These are phyloP conservation scores for Stylosanthes scabra DNA, from an alignment of 331 rosid species.

Conservation along the genomic window DNA sequence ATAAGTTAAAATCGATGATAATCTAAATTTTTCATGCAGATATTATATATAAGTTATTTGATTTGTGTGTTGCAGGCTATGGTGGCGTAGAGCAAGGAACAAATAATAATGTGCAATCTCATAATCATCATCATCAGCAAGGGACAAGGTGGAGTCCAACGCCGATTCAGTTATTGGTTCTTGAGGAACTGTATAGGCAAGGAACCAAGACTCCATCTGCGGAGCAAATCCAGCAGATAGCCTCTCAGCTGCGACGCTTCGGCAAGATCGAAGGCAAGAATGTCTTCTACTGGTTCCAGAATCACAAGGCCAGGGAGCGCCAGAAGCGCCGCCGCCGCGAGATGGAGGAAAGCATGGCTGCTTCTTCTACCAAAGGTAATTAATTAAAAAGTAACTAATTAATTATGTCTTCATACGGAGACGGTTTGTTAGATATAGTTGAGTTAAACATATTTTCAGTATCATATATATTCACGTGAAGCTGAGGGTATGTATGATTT, in stretches of 20 bases:
- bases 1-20: too few species aligned
- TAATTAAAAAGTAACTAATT: too few species aligned
- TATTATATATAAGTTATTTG: too few species aligned
- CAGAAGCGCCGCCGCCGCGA: slow-evolving; percentile 65
- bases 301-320: slow-evolving; percentile 80
- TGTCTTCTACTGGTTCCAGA: slow-evolving; percentile 87
- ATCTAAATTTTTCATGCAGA: too few species aligned
- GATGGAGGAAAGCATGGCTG: slow-evolving; percentile 38
- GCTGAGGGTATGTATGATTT: too few species aligned
- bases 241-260: slow-evolving; percentile 61
- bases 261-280: slow-evolving; percentile 81
- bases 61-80: slow-evolving; percentile 18
- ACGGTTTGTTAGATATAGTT: too few species aligned
- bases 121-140: slow-evolving; percentile 3
- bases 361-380: slow-evolving; percentile 28
- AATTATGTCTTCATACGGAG: too few species aligned
- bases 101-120: slow-evolving; percentile 39
- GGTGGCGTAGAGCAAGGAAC: slow-evolving; percentile 39
- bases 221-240: slow-evolving; percentile 68
- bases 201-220: slow-evolving; percentile 74
- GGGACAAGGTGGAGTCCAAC: slow-evolving; percentile 79
- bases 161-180: slow-evolving; percentile 59
- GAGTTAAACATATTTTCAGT: too few species aligned
- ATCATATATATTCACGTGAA: too few species aligned
- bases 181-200: slow-evolving; percentile 61